A percentile compares a stretch with the other conserved stretches of the same genome.
These are phyloP conservation scores for Backusella macrospora DNA, from an alignment of 192 early-diverging fungal species.

Conservation along the genomic window DNA sequence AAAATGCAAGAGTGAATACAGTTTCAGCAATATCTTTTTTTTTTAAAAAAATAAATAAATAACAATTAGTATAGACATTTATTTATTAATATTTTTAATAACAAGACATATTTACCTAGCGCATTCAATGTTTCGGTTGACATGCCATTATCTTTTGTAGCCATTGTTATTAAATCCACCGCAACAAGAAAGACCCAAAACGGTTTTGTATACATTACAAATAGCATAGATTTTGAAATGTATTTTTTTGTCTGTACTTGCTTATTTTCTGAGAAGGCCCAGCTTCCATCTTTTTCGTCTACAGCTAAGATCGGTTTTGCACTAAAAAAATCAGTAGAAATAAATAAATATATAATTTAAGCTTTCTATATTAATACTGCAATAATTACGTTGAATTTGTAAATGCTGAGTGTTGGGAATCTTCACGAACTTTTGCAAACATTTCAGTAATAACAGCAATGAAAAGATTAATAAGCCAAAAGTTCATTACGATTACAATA, in stretches of 20 bases:
- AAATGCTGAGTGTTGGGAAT: slow-evolving; percentile 60
- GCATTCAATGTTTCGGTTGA: slow-evolving; percentile 17
- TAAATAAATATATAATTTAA: background rate
- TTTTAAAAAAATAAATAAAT: background rate
- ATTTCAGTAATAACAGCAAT: slow-evolving; percentile 67
- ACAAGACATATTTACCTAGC: slow-evolving; percentile 33
- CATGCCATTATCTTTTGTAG: slow-evolving; percentile 41
- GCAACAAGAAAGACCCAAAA: slow-evolving; percentile 50
- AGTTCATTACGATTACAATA: slow-evolving; percentile 62
- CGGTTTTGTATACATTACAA: slow-evolving; percentile 34
- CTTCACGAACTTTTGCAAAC: slow-evolving; percentile 69
- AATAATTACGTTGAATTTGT: slow-evolving; percentile 45
- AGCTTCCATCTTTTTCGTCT: slow-evolving; percentile 34
- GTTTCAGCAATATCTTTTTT: slow-evolving; percentile 46
- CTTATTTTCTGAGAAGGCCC: slow-evolving; percentile 29
- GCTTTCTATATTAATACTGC: background rate
- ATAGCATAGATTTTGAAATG: background rate
- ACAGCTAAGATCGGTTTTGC: slow-evolving; percentile 35
- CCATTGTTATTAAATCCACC: slow-evolving; percentile 55
- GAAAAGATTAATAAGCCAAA: slow-evolving; percentile 66
- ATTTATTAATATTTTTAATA: background rate
- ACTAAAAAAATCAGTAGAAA: slow-evolving; percentile 13
- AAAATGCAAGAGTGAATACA: slow-evolving; percentile 52
- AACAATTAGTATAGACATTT: background rate
- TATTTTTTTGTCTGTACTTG: slow-evolving; percentile 12